Base-by-base conservation (phyloP, 176 grass and related monocot species). In the Typha latifolia region DNA sequence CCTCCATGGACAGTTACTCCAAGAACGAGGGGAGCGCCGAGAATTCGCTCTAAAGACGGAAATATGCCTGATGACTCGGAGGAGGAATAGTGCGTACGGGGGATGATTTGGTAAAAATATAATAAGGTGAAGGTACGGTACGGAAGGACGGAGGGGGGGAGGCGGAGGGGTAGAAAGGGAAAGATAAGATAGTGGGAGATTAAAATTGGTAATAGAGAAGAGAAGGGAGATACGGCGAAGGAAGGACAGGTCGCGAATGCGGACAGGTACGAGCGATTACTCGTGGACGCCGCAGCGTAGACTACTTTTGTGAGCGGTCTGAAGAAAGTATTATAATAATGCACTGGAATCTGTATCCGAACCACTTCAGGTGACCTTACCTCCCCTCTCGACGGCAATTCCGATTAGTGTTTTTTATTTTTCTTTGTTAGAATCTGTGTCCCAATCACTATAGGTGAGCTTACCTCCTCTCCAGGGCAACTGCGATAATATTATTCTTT, bases 211-310 rank as follows among this genome's bases (percentile, higher is more conserved):
- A 70, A 69, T 48, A 78, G 86, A 81, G 84, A 57, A 71, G 89
- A 2, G 24, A 26, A 26, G 87, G 15, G 53, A 34, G 70, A 81
- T 74, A 62, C 69, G 78, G 84, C 77, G 82, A 80, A 19, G 77
- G 62, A 70, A 82, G 89, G 80, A 87, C 82, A 79, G 61, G 66
- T 57, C 43, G 72, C 47, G 29, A 65, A 80, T 87, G 71, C 75
- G 77, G 87, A 83, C 83, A 26, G 49, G 88, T 87, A 91, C 88
- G 84, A 84, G 47, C 24, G 53, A 12, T 59, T 59, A 19, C 53
- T 59, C 53, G 53, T 59, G 53, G 53, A 21, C 53, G 53, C 4
- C n/a, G 18, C 21, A 59, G 53, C 9, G 16, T n/a, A 11, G 9
- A 19, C 53, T 11, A 59, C 53, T 59, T 59, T 59, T 16, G 4